Conservation (phyloP, 768 basidiomycete genomes). For the Boletus fagicola region DNA sequence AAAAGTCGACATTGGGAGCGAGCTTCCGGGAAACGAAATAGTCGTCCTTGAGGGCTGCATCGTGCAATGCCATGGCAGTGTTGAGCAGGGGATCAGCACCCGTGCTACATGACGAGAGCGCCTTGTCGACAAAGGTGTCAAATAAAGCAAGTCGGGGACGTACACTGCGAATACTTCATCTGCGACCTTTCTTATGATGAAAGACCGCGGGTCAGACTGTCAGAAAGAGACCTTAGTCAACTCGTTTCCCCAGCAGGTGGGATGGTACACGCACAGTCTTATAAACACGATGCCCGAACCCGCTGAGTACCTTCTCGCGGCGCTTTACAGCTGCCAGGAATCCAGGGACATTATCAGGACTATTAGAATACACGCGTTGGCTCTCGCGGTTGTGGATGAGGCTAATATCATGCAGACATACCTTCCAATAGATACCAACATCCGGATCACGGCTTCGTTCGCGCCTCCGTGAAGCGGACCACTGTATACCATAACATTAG, state of each 20-base stretch:
- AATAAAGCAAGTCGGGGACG: constrained; percentile 22
- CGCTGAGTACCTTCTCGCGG: constrained; percentile 84
- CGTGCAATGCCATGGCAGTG: constrained; percentile 86
- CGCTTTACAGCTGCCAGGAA: constrained; percentile 87
- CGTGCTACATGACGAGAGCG: constrained; percentile 47
- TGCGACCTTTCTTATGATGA: constrained; percentile 86
- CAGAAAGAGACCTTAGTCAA: not conserved
- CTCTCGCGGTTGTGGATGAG: not conserved
- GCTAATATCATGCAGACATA: constrained; percentile 33
- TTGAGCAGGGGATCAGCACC: constrained; percentile 83
- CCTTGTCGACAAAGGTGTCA: not conserved
- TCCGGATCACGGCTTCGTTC: constrained; percentile 92
- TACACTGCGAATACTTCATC: constrained; percentile 90
- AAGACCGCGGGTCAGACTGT: constrained; percentile 87
- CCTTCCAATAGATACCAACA: constrained; percentile 87
- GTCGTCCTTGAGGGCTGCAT: constrained; percentile 86
- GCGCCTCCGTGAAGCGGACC: constrained; percentile 62
- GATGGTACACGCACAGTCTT: constrained; percentile 51
- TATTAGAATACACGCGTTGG: constrained; percentile 27
- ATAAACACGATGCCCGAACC: constrained; percentile 87
- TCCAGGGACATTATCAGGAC: constrained; percentile 79
- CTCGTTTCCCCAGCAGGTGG: not conserved
- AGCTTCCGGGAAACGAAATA: constrained; percentile 82
- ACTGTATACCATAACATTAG: constrained; percentile 7
- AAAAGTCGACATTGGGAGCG: constrained; percentile 91